Conservation (phyloP, 75 land plant species). For the Picea sitchensis region DNA sequence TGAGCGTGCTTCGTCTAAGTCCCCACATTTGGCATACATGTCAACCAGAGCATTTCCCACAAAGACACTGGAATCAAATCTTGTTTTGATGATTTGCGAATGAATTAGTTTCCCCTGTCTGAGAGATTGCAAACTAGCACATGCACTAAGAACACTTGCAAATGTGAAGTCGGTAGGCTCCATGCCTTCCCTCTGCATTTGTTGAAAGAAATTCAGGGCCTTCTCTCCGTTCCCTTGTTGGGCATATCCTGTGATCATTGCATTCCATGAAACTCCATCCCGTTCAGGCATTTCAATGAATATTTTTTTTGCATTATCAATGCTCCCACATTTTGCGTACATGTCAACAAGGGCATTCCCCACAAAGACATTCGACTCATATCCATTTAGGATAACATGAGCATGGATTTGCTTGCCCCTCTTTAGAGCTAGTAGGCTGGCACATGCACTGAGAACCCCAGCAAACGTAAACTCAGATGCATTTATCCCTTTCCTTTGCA, state of each 20-base stretch:
- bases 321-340: conserved; percentile 48
- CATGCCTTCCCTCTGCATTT: conserved; percentile 36
- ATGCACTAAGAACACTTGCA: conserved; percentile 52
- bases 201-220: conserved; percentile 42
- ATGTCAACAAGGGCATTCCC: conserved; percentile 44
- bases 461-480: conserved; percentile 47
- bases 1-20: conserved; percentile 28
- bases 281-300: conserved; percentile 29
- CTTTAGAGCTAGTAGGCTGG: conserved; percentile 14
- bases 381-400: conserved; percentile 25
- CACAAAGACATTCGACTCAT: conserved; percentile 39
- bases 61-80: conserved; percentile 28
- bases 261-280: conserved; percentile 60
- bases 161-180: conserved; percentile 46
- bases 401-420: conserved; percentile 55
- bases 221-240: conserved; percentile 32
- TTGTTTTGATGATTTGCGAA: conserved; percentile 35
- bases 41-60: conserved; percentile 62
- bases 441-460: conserved; percentile 43
- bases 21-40: conserved; percentile 75
- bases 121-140: conserved; percentile 33
- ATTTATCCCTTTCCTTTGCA: conserved; percentile 33
- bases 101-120: conserved; percentile 50
- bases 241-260: conserved; percentile 52
- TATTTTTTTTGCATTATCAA: conserved; percentile 25